Conservation (phyloP, 352 stramenopile genomes). For the Phytophthora cactorum region DNA sequence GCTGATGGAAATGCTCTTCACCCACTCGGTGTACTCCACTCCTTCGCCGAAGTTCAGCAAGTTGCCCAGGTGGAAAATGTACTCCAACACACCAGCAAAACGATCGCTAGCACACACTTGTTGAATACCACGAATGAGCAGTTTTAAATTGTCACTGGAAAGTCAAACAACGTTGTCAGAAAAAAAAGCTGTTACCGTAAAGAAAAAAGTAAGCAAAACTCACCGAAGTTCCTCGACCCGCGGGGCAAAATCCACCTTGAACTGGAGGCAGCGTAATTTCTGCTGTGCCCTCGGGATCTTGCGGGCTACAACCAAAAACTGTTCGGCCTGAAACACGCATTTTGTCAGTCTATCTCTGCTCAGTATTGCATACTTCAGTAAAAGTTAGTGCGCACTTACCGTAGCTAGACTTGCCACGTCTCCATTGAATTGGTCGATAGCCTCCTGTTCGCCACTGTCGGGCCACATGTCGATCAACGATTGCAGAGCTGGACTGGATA, state of each 20-base stretch:
- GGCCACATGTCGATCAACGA: conserved; percentile 87
- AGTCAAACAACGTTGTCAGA: background rate
- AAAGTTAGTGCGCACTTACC: conserved; percentile 19
- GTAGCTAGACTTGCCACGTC: conserved; percentile 55
- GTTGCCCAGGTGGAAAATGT: conserved; percentile 79
- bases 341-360: background rate
- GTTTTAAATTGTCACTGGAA: conserved; percentile 58
- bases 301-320: conserved; percentile 70
- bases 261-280: conserved; percentile 78
- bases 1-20: conserved; percentile 77
- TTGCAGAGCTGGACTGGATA: conserved; percentile 73
- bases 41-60: conserved; percentile 70
- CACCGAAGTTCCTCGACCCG: conserved; percentile 79
- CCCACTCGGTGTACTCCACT: conserved; percentile 46
- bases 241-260: conserved; percentile 76
- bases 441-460: conserved; percentile 70
- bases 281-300: conserved; percentile 72
- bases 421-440: conserved; percentile 68
- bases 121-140: conserved; percentile 71
- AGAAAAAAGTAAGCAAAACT: conserved; percentile 10
- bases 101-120: conserved; percentile 74
- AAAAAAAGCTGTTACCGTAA: conserved; percentile 1
- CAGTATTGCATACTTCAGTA: background rate
- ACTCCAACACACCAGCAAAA: conserved; percentile 68
- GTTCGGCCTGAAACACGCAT: conserved; percentile 52